Evolutionary conservation across 2,329 filamentous ascomycete genomes (phyloP).

Genomic region (Boeremia exigua): DNA sequence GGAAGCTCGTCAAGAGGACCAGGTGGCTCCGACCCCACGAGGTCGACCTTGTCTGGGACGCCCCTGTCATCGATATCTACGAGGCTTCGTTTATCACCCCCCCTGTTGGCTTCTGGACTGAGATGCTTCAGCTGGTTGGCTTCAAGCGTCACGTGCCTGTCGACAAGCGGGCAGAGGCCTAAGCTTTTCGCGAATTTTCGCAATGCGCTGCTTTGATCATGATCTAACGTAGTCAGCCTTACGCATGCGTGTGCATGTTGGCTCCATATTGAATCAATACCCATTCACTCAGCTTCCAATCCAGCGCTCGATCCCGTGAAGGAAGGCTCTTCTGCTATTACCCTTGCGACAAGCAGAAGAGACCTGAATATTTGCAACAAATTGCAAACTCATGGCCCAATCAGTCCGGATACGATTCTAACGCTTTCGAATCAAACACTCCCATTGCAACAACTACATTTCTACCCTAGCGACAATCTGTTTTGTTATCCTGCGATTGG

Average conservation of each 20-base stretch:
- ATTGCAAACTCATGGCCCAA: background rate
- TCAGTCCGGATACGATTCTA: background rate
- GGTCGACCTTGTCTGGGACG: constrained; percentile 53
- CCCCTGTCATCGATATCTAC: constrained; percentile 49
- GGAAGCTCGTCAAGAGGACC: constrained; percentile 69
- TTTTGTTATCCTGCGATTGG: background rate
- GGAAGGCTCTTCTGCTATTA: constrained; percentile 9
- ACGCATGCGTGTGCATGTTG: constrained; percentile 11
- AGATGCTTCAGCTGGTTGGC: constrained; percentile 45
- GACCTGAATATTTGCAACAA: background rate
- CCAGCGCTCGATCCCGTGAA: constrained; percentile 15
- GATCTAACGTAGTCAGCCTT: constrained; percentile 21
- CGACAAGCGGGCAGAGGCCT: constrained; percentile 36
- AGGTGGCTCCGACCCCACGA: constrained; percentile 58
- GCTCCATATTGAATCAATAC: constrained; percentile 28
- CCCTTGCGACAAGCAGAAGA: constrained; percentile 29
- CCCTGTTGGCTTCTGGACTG: constrained; percentile 45
- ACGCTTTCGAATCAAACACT: background rate
- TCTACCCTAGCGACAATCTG: background rate
- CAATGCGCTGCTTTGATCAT: constrained; percentile 1
- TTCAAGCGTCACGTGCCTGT: constrained; percentile 38
- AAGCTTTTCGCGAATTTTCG: constrained; percentile 1
- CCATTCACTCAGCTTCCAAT: constrained; percentile 16
- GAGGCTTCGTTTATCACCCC: constrained; percentile 51
- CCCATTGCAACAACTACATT: background rate